Evolutionary conservation across 176 grass and related monocot species (phyloP).

Genomic region (barley (Hordeum vulgare)): DNA sequence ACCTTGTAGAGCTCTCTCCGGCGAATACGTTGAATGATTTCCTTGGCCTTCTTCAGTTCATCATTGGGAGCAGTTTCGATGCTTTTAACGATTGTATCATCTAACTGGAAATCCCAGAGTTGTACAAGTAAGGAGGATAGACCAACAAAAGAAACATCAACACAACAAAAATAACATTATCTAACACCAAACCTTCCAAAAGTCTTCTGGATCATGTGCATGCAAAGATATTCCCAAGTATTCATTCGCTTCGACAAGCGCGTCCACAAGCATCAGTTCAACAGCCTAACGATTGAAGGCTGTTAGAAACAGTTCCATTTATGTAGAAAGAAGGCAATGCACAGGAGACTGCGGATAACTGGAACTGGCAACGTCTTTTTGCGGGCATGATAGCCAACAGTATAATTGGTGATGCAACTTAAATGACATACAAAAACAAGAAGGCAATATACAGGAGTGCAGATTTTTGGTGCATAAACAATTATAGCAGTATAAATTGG

Average conservation of each 20-base stretch:
- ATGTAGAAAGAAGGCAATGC: neutral
- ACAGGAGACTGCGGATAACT: neutral
- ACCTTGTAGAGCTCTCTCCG: constrained; percentile 90
- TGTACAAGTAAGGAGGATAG: neutral
- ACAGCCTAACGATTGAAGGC: constrained; percentile 48
- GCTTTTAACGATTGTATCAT: constrained; percentile 81
- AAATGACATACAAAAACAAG: neutral
- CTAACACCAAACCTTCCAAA: constrained; percentile 70
- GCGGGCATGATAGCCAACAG: neutral
- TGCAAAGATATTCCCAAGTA: constrained; percentile 77
- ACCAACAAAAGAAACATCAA: neutral
- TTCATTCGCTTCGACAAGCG: constrained; percentile 63
- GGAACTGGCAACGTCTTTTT: neutral
- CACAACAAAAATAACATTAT: neutral
- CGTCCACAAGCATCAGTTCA: constrained; percentile 90
- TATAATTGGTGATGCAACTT: neutral
- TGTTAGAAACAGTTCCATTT: constrained; percentile 27
- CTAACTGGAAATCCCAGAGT: constrained; percentile 50
- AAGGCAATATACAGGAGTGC: neutral
- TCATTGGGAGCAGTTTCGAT: constrained; percentile 62
- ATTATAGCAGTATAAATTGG: neutral
- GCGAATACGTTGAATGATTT: constrained; percentile 71
- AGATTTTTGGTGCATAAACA: neutral
- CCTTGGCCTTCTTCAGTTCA: constrained; percentile 71
- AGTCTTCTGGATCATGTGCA: constrained; percentile 69